Percentiles rank a stretch among this genome's conserved stretches.
These are phyloP conservation scores for Moesziomyces antarcticus DNA, from an alignment of 1,284 basidiomycete species.

Conservation along the genomic window DNA sequence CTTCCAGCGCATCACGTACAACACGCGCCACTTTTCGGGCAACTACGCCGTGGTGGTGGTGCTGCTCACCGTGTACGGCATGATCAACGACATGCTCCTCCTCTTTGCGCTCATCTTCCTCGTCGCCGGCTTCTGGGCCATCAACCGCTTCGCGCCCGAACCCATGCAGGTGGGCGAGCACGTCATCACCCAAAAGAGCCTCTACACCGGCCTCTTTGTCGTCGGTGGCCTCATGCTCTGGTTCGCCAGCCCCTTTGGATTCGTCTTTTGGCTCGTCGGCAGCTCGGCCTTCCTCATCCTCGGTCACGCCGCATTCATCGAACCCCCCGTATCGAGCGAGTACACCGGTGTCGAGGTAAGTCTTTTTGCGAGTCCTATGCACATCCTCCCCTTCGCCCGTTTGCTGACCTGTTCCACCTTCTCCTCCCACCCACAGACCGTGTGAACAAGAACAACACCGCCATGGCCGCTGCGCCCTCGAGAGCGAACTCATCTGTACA, in stretches of 20 bases:
- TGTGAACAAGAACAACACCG: neutral
- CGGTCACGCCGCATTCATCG: conserved; percentile 81
- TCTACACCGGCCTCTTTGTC: conserved; percentile 72
- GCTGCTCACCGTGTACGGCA: conserved; percentile 85
- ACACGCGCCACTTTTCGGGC: conserved; percentile 73
- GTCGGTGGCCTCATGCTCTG: conserved; percentile 66
- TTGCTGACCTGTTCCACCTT: too few relatives aligned
- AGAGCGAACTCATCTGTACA: neutral
- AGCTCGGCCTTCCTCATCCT: conserved; percentile 71
- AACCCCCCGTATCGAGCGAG: conserved; percentile 89
- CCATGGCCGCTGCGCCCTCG: too few relatives aligned
- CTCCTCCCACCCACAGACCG: conserved; percentile 1
- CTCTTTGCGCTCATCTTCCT: conserved; percentile 88
- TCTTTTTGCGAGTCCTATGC: neutral
- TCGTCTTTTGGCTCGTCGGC: conserved; percentile 69
- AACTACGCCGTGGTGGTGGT: conserved; percentile 89
- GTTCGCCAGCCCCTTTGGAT: conserved; percentile 61
- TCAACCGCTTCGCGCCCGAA: conserved; percentile 80
- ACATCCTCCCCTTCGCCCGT: neutral
- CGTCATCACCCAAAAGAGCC: conserved; percentile 79
- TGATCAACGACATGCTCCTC: conserved; percentile 85
- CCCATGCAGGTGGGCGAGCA: conserved; percentile 77
- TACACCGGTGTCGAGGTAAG: conserved; percentile 77
- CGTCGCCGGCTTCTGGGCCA: conserved; percentile 87
- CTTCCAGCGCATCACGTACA: conserved; percentile 83